Base-by-base conservation (phyloP, 306 rosid genomes). In the Corylus americana region DNA sequence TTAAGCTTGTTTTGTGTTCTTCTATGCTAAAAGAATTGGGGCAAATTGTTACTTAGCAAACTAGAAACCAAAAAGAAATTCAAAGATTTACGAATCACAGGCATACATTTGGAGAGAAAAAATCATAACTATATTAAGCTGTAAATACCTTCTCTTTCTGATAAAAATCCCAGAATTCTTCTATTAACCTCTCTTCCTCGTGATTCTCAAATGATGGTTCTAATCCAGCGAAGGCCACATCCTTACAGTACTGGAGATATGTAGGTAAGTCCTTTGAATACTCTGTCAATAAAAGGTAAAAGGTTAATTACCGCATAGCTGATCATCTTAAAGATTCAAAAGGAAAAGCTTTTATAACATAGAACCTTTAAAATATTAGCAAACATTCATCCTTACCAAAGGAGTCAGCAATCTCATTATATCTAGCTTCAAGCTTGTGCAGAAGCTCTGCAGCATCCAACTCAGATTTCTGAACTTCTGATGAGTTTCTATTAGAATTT, bases 171-270 rank as follows among this genome's bases (percentile, higher is more conserved):
- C 94, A 91, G 25, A 92, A 84, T 49, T 59, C 48, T 62, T 91
- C 87, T 20, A 91, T 86, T 80, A 89, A 58, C 61, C 66, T 85
- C 78, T 85, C 81, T 81, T 94, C 97, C 74, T 85, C 97, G 3
- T 82, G 78, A 86, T 91, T 87, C 88, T 87, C 96, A 49, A 77
- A 80, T 4, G 89, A 78, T 10, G 90, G 55, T 79, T 92, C 94
- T 80, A 82, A 85, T 79, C 97, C 94, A 83, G 93, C 88, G 87
- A 92, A 94, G 67, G 83, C 91, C 64, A 84, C 87, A 85, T 92
- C 93, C 87, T 85, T 91, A 75, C 93, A 94, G 87, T 84, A 88
- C 73, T 84, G 89, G 74, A 94, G 97, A 90, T 92, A 94, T 10
- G 92, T 74, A 17, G 90, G 77, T 50, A 94, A 82, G 90, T 92